Conservation (phyloP, 1,139 yeast species). For the Geotrichum phurueaensis region DNA sequence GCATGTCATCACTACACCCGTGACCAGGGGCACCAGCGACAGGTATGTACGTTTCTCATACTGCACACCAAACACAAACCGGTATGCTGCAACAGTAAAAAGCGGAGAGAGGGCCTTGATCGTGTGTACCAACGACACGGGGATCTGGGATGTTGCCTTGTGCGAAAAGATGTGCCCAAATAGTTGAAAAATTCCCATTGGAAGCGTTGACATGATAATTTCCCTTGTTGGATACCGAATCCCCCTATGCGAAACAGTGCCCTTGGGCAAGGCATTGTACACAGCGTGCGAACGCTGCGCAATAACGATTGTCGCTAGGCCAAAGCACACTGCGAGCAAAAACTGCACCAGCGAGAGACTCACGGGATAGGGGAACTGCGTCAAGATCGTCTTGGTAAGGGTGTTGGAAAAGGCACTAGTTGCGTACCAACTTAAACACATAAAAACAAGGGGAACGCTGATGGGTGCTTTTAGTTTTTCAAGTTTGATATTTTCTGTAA, state of each 20-base stretch:
- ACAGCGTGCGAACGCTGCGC: slow-evolving; percentile 24
- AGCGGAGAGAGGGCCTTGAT: slow-evolving; percentile 86
- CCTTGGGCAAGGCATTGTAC: slow-evolving; percentile 29
- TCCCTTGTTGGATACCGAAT: slow-evolving; percentile 47
- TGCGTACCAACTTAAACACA: slow-evolving; percentile 74
- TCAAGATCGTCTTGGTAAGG: slow-evolving; percentile 68
- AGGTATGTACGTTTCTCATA: slow-evolving; percentile 65
- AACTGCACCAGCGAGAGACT: slow-evolving; percentile 85
- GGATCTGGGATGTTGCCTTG: slow-evolving; percentile 79
- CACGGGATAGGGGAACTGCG: slow-evolving; percentile 66
- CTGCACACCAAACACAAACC: slow-evolving; percentile 49
- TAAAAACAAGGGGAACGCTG: slow-evolving; percentile 36
- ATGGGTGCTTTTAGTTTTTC: slow-evolving; percentile 29
- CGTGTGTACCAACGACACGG: slow-evolving; percentile 88
- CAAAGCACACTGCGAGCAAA: slow-evolving; percentile 57
- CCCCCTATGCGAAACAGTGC: slow-evolving; percentile 30
- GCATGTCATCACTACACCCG: slow-evolving; percentile 84
- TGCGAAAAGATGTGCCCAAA: slow-evolving; percentile 86
- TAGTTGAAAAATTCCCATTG: slow-evolving; percentile 91
- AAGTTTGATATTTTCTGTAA: slow-evolving; percentile 10
- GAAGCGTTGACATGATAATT: slow-evolving; percentile 64
- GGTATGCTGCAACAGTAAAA: slow-evolving; percentile 75
- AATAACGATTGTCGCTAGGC: slow-evolving; percentile 37
- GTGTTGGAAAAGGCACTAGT: slow-evolving; percentile 79
- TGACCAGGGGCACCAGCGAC: slow-evolving; percentile 67